phyloP scores from a whole-genome alignment of 257 asterid species.

The Penstemon newberryi region DNA sequence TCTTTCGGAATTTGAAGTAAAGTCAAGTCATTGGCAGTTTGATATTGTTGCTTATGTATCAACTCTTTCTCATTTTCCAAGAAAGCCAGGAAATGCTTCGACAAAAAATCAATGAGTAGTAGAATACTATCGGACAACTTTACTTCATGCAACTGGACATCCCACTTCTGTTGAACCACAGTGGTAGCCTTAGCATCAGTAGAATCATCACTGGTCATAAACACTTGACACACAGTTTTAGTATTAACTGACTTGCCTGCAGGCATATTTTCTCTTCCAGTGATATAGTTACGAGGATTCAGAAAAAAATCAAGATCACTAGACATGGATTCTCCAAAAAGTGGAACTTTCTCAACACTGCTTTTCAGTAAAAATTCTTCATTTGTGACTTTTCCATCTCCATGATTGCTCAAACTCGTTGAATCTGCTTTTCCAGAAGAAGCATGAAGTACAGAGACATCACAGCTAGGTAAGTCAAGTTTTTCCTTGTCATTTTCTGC shows the following conservation, averaged over 20 bases:
- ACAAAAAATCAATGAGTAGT: constrained; percentile 38
- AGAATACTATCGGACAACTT: constrained; percentile 47
- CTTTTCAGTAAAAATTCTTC: constrained; percentile 37
- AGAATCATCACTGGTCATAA: constrained; percentile 34
- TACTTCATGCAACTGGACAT: constrained; percentile 44
- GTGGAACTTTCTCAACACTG: constrained; percentile 41
- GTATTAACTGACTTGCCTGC: constrained; percentile 38
- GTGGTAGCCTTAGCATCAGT: constrained; percentile 41
- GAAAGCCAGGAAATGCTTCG: constrained; percentile 41
- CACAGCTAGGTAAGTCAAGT: constrained; percentile 38
- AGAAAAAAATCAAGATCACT: constrained; percentile 61
- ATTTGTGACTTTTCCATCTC: constrained; percentile 29
- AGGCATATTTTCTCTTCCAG: constrained; percentile 41
- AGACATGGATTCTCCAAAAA: constrained; percentile 57
- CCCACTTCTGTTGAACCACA: constrained; percentile 47
- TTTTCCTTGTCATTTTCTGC: constrained; percentile 46
- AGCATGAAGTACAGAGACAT: constrained; percentile 28
- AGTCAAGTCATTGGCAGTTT: constrained; percentile 38
- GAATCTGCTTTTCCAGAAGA: constrained; percentile 40
- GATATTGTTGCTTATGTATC: constrained; percentile 28
- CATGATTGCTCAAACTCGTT: constrained; percentile 40
- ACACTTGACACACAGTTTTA: constrained; percentile 30
- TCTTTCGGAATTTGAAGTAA: constrained; percentile 43
- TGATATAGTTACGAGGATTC: constrained; percentile 48
- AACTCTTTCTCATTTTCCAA: constrained; percentile 42